These are phyloP conservation scores for Geranium brycei DNA, from an alignment of 345 rosid genomes.

Conservation along the genomic window DNA sequence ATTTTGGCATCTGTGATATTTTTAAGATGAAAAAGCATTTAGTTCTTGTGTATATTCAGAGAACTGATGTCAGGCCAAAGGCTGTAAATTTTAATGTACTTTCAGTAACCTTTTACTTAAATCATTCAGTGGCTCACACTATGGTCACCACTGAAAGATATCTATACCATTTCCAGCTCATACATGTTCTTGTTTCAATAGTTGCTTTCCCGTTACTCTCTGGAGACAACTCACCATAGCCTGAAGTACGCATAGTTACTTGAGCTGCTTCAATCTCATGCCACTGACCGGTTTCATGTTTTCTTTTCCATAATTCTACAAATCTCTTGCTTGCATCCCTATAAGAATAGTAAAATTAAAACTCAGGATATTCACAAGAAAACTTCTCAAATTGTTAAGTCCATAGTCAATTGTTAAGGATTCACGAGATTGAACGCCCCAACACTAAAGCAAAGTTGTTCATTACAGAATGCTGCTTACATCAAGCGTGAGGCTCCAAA, in stretches of 20 bases:
- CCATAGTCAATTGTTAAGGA: too few relatives aligned
- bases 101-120: too few relatives aligned
- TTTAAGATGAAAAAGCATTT: too few relatives aligned
- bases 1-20: too few relatives aligned
- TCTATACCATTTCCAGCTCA: conserved; percentile 3
- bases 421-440: background rate
- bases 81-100: too few relatives aligned
- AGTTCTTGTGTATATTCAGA: too few relatives aligned
- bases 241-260: conserved; percentile 48
- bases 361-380: background rate
- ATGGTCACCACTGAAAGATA: background rate
- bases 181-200: conserved; percentile 24
- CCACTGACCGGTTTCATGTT: conserved; percentile 93
- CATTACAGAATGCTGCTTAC: conserved; percentile 22
- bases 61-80: too few relatives aligned
- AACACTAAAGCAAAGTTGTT: background rate
- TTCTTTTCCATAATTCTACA: conserved; percentile 77
- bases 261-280: conserved; percentile 75
- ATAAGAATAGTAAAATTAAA: conserved; percentile 18
- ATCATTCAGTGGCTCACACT: too few relatives aligned
- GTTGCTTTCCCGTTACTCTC: conserved; percentile 39
- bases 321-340: conserved; percentile 85
- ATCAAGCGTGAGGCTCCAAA: conserved; percentile 84
- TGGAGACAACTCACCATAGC: conserved; percentile 22
- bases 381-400: background rate